phyloP scores from a whole-genome alignment of 1,284 basidiomycete species.

The Coniophora puteana region DNA sequence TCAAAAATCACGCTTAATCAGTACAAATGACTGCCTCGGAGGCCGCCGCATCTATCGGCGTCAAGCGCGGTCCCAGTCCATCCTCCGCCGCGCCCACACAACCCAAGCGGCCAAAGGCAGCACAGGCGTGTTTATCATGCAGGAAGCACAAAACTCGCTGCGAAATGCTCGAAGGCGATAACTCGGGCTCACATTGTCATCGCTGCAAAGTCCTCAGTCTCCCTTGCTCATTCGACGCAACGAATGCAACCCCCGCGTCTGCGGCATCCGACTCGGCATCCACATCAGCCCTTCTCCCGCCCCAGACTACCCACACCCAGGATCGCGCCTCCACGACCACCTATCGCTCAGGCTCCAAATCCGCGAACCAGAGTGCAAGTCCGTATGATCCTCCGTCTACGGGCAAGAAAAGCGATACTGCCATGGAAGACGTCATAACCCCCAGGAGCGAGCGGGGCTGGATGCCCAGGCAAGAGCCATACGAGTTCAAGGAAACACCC shows the following conservation, averaged over 20 bases:
- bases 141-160: conserved; percentile 42
- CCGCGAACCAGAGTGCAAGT: no score
- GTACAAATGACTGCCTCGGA: no score
- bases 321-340: no score
- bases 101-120: conserved; percentile 35
- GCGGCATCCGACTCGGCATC: conserved; percentile 13
- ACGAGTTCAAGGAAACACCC: no score
- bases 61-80: background rate
- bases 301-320: conserved; percentile 17
- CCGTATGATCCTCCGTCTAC: no score
- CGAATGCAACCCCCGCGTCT: conserved; percentile 13
- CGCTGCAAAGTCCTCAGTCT: conserved; percentile 38
- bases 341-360: no score
- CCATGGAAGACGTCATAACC: no score
- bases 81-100: background rate
- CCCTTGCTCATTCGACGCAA: conserved; percentile 35
- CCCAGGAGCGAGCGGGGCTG: no score
- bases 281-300: conserved; percentile 11
- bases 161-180: conserved; percentile 35
- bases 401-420: no score
- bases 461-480: no score
- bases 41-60: no score
- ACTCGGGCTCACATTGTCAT: conserved; percentile 32
- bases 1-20: no score
- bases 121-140: conserved; percentile 37